Evolutionary conservation across 257 asterid genomes (phyloP), one percentile per base, ranked within the genome.

Genomic region (Fraxinus americana): DNA sequence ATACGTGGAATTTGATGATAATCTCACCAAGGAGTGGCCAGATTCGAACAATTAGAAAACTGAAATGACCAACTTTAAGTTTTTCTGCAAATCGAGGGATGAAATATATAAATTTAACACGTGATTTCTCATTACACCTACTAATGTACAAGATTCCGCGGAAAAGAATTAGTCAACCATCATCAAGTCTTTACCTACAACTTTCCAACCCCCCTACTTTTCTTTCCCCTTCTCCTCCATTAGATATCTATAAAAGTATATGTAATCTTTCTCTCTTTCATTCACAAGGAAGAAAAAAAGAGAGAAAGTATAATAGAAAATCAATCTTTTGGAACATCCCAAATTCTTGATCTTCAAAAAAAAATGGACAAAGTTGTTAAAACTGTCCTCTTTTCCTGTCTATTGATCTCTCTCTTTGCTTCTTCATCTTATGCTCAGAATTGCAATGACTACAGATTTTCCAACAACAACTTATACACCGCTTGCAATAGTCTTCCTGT

Each of bases 401-500:
- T 87, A 32, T 4, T 82, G 30, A 52, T 68, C 6, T 65, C 7
- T 66, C 38, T 84, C 10, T 14, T 78, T 8, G 34, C 50, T 25
- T 57, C 65, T 2, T 14, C 86, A 45, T 76, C 78, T 5, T n/a
- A 57, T 0, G 88, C 79, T 14, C 89, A 88, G 38, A 74, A 59
- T 27, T 91, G 97, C 75, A 7, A 86, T 0, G 3, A 50, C 30
- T 74, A 76, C 72, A 13, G 32, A 8, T 92, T 90, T 76, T 19
- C 81, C 7, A 82, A 79, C 86, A 78, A 71, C 54, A 73, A 12
- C 3, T 4, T 0, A 0, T 92, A 74, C 80, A 35, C 83, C 0
- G 43, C 86, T 0, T 92, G 97, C 35, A 80, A 19, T 66, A 7
- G 2, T 34, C 94, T 92, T 5, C 92, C 96, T 0, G 87, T 79